phyloP scores from a whole-genome alignment of 768 basidiomycete species.

The Boletus eberwhitei region DNA sequence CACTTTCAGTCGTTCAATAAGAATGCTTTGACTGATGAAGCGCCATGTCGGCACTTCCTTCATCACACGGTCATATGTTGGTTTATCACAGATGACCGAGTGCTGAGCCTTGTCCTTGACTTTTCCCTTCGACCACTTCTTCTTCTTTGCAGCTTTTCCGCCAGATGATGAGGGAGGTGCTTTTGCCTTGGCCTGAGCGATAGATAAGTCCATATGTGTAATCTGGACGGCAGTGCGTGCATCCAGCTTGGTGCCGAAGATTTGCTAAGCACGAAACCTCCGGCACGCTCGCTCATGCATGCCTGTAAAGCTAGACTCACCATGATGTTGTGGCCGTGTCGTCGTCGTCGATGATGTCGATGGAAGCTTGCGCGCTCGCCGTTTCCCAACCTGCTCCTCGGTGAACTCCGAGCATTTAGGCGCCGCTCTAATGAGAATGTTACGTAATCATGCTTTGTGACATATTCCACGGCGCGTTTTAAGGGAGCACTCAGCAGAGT shows the following conservation, averaged over 20 bases:
- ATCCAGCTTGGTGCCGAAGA: conserved; percentile 23
- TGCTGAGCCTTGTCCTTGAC: conserved; percentile 99
- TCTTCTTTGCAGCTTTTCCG: conserved; percentile 95
- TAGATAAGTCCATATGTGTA: conserved; percentile 8
- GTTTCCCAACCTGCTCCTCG: conserved; percentile 1
- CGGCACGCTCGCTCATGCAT: not conserved
- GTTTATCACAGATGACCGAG: conserved; percentile 92
- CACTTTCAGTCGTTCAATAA: conserved; percentile 97
- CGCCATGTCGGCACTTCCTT: conserved; percentile 99
- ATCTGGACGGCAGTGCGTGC: conserved; percentile 17
- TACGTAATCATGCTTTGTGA: conserved; percentile 19
- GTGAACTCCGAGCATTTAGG: conserved; percentile 17
- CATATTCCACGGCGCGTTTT: conserved; percentile 1
- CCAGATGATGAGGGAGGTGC: conserved; percentile 62
- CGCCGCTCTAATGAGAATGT: conserved; percentile 21
- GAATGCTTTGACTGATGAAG: conserved; percentile 95
- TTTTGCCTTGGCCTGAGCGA: conserved; percentile 71
- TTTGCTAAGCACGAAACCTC: not conserved
- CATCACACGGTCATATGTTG: conserved; percentile 88
- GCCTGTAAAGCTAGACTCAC: conserved; percentile 20
- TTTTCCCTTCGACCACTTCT: conserved; percentile 99
- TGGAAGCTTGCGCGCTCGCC: not conserved
- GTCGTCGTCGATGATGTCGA: conserved; percentile 21
- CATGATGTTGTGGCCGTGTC: conserved; percentile 27
- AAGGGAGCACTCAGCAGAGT: not conserved